A percentile compares a stretch with the other conserved stretches of the same genome.
Conservation (phyloP, 2,329 filamentous ascomycete species). For the Sporothrix dimorphospora region DNA sequence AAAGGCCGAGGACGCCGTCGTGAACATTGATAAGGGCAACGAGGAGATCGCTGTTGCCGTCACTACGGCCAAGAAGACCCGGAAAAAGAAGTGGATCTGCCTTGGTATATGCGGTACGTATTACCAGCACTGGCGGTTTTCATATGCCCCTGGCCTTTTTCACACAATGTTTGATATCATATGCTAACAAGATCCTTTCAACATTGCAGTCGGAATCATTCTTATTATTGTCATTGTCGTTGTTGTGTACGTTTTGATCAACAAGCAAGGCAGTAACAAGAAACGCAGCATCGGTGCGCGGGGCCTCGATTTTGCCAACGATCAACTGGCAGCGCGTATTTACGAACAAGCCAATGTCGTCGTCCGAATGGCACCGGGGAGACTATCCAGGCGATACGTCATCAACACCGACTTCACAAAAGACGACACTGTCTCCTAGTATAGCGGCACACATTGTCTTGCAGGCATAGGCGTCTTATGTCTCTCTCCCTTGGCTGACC, state of each 20-base stretch:
- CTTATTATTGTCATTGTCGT: constrained; percentile 56
- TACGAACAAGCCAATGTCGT: constrained; percentile 37
- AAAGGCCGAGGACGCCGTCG: constrained; percentile 82
- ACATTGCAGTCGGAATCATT: constrained; percentile 53
- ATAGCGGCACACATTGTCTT: neutral
- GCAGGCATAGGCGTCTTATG: neutral
- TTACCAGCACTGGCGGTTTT: neutral
- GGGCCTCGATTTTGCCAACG: constrained; percentile 35
- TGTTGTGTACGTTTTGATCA: constrained; percentile 53
- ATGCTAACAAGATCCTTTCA: constrained; percentile 11
- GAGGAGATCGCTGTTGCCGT: constrained; percentile 81
- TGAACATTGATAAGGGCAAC: constrained; percentile 84
- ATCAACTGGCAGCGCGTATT: constrained; percentile 33
- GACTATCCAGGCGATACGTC: constrained; percentile 25
- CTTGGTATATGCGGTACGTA: constrained; percentile 69
- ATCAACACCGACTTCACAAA: constrained; percentile 32
- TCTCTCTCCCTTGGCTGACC: neutral
- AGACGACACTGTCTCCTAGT: neutral
- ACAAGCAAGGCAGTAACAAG: constrained; percentile 40
- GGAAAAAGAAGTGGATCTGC: constrained; percentile 98
- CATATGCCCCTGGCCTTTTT: constrained; percentile 16
- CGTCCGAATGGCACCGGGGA: constrained; percentile 22
- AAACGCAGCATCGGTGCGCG: constrained; percentile 38
- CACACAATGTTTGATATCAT: neutral
- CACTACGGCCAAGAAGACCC: constrained; percentile 74